A percentile compares a stretch with the other conserved stretches of the same genome.
phyloP scores from a whole-genome alignment of 2,329 filamentous ascomycete genomes.

The Aspergillus sp. region DNA sequence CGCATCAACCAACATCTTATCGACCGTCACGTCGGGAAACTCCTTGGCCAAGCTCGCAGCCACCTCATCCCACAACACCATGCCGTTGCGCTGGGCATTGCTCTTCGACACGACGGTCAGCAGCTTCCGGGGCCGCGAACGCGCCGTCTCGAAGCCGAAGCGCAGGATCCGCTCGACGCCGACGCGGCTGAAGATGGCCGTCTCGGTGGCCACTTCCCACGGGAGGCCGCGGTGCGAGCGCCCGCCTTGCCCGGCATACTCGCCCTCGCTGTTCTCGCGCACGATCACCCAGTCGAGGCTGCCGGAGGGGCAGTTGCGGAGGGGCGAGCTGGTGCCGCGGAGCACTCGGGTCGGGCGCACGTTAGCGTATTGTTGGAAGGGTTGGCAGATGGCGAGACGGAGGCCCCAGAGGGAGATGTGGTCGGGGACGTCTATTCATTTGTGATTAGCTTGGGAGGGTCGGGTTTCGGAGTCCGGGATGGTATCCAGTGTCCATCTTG shows the following conservation, averaged over 20 bases:
- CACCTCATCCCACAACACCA: conserved; percentile 69
- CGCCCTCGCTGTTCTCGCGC: conserved; percentile 66
- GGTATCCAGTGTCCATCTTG: too few species aligned
- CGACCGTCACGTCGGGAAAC: conserved; percentile 60
- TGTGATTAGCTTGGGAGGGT: too few species aligned
- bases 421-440: conserved; percentile 57
- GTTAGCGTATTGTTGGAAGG: conserved; percentile 69
- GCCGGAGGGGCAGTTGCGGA: conserved; percentile 54
- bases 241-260: conserved; percentile 66
- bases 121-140: conserved; percentile 55
- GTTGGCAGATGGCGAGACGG: conserved; percentile 65
- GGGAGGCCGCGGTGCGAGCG: conserved; percentile 58
- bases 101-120: conserved; percentile 66
- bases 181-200: conserved; percentile 63
- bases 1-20: conserved; percentile 68
- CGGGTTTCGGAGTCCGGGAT: too few species aligned
- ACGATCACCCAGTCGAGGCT: conserved; percentile 68
- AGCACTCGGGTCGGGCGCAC: conserved; percentile 64
- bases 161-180: conserved; percentile 60
- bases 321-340: conserved; percentile 59
- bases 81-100: conserved; percentile 65
- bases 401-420: conserved; percentile 68
- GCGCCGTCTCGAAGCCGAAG: conserved; percentile 63
- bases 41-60: conserved; percentile 55
- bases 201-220: conserved; percentile 64